phyloP scores from a whole-genome alignment of 2,329 filamentous ascomycete genomes.

The Biscogniauxia sp. region DNA sequence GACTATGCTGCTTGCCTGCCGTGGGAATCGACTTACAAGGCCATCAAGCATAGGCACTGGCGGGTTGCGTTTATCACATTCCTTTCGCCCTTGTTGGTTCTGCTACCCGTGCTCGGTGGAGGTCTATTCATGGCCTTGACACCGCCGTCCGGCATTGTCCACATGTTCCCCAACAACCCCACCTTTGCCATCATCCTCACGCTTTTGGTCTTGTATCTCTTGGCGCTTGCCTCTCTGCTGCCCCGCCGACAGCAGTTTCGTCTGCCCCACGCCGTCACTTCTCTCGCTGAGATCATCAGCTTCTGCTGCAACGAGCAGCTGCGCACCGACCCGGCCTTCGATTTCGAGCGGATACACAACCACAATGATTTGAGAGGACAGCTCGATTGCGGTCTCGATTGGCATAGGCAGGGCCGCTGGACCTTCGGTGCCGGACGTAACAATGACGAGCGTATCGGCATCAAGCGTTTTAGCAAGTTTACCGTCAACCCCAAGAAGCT shows the following conservation, averaged over 20 bases:
- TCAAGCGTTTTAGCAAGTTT: conserved; percentile 30
- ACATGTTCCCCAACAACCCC: conserved; percentile 70
- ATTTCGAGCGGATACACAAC: conserved; percentile 53
- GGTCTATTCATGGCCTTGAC: conserved; percentile 74
- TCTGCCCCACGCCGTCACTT: conserved; percentile 71
- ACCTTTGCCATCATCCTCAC: conserved; percentile 72
- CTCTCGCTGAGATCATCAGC: conserved; percentile 72
- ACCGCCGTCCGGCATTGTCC: conserved; percentile 47
- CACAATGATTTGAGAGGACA: conserved; percentile 67
- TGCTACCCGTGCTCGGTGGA: conserved; percentile 66
- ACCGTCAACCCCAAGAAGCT: conserved; percentile 26
- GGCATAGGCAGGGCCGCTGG: conserved; percentile 51
- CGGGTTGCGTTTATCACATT: conserved; percentile 62
- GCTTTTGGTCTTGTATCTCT: conserved; percentile 67
- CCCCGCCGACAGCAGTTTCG: conserved; percentile 59
- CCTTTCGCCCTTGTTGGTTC: conserved; percentile 56
- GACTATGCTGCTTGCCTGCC: conserved; percentile 70
- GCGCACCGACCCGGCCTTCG: conserved; percentile 70
- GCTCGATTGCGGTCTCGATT: conserved; percentile 54
- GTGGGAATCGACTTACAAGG: conserved; percentile 56
- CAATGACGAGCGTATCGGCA: conserved; percentile 28
- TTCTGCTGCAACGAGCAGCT: conserved; percentile 74
- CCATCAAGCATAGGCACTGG: conserved; percentile 61
- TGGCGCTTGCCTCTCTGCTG: conserved; percentile 61
- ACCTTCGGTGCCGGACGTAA: conserved; percentile 44